These are phyloP conservation scores for Zygosaccharomyces gambellarensis DNA, from an alignment of 805 yeast species.

Conservation along the genomic window DNA sequence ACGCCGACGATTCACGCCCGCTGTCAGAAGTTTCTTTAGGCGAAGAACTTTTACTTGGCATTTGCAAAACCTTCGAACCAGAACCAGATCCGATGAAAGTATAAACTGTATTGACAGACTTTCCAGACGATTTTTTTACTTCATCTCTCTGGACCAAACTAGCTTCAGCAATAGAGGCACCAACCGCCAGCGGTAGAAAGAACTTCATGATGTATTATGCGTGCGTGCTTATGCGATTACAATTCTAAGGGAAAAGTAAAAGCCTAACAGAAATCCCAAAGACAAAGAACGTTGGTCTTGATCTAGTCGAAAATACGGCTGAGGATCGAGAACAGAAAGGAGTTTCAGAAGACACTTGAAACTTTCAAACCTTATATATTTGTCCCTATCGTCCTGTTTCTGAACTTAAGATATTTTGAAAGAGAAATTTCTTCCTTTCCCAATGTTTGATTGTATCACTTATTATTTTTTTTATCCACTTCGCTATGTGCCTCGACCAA, in stretches of 20 bases:
- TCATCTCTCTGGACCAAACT: constrained; percentile 1
- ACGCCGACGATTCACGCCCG: constrained; percentile 11
- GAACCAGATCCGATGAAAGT: constrained; percentile 13
- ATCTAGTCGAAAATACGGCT: background rate
- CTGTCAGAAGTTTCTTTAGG: constrained; percentile 7
- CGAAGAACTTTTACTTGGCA: constrained; percentile 9
- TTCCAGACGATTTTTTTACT: background rate
- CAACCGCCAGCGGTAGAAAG: constrained; percentile 4
- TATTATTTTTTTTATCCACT: background rate
- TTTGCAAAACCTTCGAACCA: constrained; percentile 9
- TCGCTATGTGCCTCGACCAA: background rate
- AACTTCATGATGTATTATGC: background rate
- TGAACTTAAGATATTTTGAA: background rate
- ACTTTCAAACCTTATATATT: background rate
- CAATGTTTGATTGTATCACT: constrained; percentile 1
- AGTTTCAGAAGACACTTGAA: background rate
- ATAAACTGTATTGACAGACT: constrained; percentile 9
- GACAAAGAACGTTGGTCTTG: background rate
- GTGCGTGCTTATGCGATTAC: background rate
- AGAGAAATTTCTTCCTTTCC: background rate
- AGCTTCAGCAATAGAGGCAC: background rate
- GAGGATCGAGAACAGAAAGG: too few species aligned
- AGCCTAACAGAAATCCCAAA: background rate
- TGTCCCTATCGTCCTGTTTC: background rate
- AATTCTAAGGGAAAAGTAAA: background rate